A percentile compares a stretch with the other conserved stretches of the same genome.
phyloP scores from a whole-genome alignment of 208 protist genomes.

The Wallacemonas sp. region DNA sequence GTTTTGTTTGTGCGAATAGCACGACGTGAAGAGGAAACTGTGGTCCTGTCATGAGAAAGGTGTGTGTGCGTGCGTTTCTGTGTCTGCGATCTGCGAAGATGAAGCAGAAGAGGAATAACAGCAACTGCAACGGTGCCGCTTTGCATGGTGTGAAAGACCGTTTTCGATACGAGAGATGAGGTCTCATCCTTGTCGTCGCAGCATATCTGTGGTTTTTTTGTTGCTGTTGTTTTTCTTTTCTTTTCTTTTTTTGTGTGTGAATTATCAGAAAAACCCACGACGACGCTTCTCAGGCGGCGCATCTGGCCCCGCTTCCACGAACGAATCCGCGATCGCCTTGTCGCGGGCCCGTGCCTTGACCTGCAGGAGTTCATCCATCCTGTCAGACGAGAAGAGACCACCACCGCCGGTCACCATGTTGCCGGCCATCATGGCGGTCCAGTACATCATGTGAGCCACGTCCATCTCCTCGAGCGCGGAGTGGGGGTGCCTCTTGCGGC shows the following conservation, averaged over 20 bases:
- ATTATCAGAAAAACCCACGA: constrained; percentile 29
- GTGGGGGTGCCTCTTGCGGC: constrained; percentile 43
- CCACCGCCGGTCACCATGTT: constrained; percentile 36
- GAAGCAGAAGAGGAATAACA: too few relatives aligned
- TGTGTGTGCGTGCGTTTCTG: too few relatives aligned
- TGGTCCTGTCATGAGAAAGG: too few relatives aligned
- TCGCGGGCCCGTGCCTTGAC: constrained; percentile 11
- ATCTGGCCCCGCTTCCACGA: constrained; percentile 28
- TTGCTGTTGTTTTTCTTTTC: neutral
- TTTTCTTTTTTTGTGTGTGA: neutral
- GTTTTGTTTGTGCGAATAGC: too few relatives aligned
- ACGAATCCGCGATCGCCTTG: constrained; percentile 18
- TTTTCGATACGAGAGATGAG: too few relatives aligned
- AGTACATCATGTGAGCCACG: constrained; percentile 63
- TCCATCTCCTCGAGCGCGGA: constrained; percentile 49
- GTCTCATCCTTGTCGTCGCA: too few relatives aligned
- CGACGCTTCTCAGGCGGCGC: constrained; percentile 22
- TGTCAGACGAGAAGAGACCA: constrained; percentile 44
- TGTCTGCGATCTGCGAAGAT: too few relatives aligned
- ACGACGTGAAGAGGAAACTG: too few relatives aligned
- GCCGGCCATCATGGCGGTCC: constrained; percentile 54
- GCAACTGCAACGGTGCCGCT: too few relatives aligned
- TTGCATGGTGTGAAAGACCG: too few relatives aligned
- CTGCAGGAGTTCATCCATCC: constrained; percentile 33
- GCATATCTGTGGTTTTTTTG: too few relatives aligned